Evolutionary conservation across 1,284 basidiomycete species (phyloP), one percentile per base, ranked within the genome.

Genomic region (Phenoliferia sp.): DNA sequence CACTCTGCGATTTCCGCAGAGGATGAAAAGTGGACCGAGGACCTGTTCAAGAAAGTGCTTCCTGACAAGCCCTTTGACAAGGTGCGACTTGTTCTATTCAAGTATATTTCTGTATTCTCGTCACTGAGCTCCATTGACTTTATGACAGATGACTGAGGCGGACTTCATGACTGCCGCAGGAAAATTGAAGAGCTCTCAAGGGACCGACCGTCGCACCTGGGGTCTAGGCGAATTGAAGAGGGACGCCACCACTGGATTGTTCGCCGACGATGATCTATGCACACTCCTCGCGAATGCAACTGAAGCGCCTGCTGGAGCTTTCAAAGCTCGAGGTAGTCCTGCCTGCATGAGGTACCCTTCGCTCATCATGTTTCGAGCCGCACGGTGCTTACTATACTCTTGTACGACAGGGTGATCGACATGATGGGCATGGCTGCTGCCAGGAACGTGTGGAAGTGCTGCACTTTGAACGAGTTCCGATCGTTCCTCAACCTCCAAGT

Each of bases 281-380:
- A 55, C 80, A 2, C 78, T 88, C 63, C 76, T 92, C n/a, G 84
- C 88, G 64, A 79, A 86, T 70, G 85, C 89, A 4, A 90, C 88
- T 0, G 85, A 87, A 68, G 83, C 88, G 66, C 85, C 88, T 31
- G 92, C 90, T 9, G 86, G 82, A 55, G 84, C 88, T 17, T 94
- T 94, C 82, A 82, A 86, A 64, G 92, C 92, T 35, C 86, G 88
- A 35, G 86, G 88, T 15, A 89, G 88, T 2, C 92, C 91, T 36
- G 80, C 82, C 77, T 78, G 84, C 63, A 88, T 94, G 86, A 52
- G 48, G 48, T 52, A 7, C 48, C 22, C 39, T 44, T 22, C 12
- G 85, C 35, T 22, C n/a, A 26, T 5, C 7, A 2, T n/a, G n/a
- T 12, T 33, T 26, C 32, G n/a, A n/a, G 22, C 22, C 39, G 39